Base-by-base conservation (phyloP, 2,329 filamentous ascomycete genomes). In the Leptographium wingfieldii region DNA sequence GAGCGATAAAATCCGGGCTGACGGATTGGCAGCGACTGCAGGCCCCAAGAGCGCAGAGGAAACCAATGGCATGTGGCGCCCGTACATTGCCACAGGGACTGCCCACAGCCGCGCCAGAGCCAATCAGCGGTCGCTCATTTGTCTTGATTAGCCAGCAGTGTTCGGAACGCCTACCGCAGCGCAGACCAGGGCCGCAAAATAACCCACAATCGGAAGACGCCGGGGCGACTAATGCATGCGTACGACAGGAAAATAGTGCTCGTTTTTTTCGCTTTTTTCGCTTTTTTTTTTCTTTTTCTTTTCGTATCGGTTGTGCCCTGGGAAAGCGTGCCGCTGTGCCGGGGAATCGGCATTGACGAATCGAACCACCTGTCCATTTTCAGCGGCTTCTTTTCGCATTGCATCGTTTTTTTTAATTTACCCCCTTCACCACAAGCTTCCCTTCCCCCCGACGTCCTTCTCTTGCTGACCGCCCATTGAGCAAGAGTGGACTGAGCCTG, bases 151-250 rank as follows among this genome's bases (percentile, higher is more conserved):
- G 55, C 33, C 35, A 35, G 31, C 38, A 12, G 55, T 27, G 22
- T 12, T 46, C 48, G 3, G 46, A 40, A 58, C 38, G 48, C 48
- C 31, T 27, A 35, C 25, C 9, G 38, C 52, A 7, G 12, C 14
- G 38, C 40, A 5, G 43, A 19, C 52, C 38, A 14, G 40, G 9
- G 27, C 27, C 22, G 31, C 31, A 53, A 10, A 27, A 35, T 22
- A 52, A 60, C 46, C 58, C 58, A 60, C 57, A 33, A 57, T 62
- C 63, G 63, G 63, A 62, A 64, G 59, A 64, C 57, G 62, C 60
- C 63, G 63, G 63, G 51, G 35, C 35, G 35, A 38, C 35, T 38
- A 38, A 38, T 38, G 35, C 12, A 38, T 5, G 35, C 35, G 12
- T 4, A 7, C 16, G 29, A 46, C 22, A 22, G 22, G 4, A 35